Conservation (phyloP, 371 early-diverging fungal species). For the Gilbertella persicaria region DNA sequence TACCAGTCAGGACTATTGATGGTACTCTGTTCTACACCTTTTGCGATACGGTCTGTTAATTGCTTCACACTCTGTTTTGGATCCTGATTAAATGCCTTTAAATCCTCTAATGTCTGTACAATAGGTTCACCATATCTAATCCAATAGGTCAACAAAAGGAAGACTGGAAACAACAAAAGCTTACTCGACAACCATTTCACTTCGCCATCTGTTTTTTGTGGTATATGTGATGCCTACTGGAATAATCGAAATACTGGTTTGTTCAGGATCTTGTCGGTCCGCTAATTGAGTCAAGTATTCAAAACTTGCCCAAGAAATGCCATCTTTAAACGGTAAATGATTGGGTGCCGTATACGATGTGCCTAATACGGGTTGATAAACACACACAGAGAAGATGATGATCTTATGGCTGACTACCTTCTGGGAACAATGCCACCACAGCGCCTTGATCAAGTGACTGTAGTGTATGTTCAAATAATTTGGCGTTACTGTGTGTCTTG, state of each 20-base stretch:
- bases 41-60: conserved; percentile 48
- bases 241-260: conserved; percentile 31
- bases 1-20: conserved; percentile 63
- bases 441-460: conserved; percentile 48
- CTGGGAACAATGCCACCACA: conserved; percentile 60
- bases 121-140: conserved; percentile 55
- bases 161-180: conserved; percentile 8
- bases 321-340: conserved; percentile 56
- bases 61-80: conserved; percentile 46
- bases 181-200: conserved; percentile 55
- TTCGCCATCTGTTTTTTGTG: conserved; percentile 59
- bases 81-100: conserved; percentile 41
- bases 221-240: conserved; percentile 61
- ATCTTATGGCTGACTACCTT: conserved; percentile 35
- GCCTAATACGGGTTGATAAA: conserved; percentile 29
- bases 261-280: conserved; percentile 4
- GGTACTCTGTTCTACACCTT: conserved; percentile 51
- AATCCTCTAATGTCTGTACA: conserved; percentile 30
- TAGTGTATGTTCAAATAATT: conserved; percentile 53
- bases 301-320: conserved; percentile 56
- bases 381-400: not conserved
- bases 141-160: not conserved
- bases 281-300: conserved; percentile 42
- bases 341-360: conserved; percentile 59
- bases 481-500: conserved; percentile 54